Conservation (phyloP, 2,329 filamentous ascomycete species). For the Colletotrichum sp. region DNA sequence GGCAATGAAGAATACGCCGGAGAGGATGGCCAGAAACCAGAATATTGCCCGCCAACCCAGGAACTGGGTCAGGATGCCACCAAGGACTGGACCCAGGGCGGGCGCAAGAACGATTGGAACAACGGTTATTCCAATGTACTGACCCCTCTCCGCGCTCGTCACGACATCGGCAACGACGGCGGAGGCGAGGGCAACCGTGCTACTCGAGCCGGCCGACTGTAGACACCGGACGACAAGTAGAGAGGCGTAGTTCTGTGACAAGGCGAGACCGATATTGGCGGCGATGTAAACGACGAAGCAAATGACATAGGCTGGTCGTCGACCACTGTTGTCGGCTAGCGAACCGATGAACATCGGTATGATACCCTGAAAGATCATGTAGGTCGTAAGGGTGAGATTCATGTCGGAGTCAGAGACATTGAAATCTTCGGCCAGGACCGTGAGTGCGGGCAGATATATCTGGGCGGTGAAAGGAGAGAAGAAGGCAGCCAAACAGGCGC, state of each 20-base stretch:
- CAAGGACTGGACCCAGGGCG: constrained; percentile 45
- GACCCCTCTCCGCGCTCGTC: constrained; percentile 51
- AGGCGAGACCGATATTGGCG: constrained; percentile 51
- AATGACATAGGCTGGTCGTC: constrained; percentile 39
- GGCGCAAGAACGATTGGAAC: constrained; percentile 48
- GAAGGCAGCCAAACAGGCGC: constrained; percentile 41
- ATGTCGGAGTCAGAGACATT: constrained; percentile 44
- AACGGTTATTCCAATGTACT: constrained; percentile 43
- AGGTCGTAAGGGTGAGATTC: constrained; percentile 58
- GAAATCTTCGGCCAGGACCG: constrained; percentile 51
- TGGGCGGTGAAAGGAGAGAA: constrained; percentile 52
- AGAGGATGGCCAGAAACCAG: constrained; percentile 35
- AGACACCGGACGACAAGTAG: constrained; percentile 65
- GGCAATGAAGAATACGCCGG: constrained; percentile 36
- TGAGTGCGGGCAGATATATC: constrained; percentile 60
- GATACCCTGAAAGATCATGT: constrained; percentile 65
- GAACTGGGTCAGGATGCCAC: constrained; percentile 38
- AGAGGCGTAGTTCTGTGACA: constrained; percentile 51
- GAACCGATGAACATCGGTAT: constrained; percentile 55
- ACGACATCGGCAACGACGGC: constrained; percentile 69
- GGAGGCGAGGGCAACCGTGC: constrained; percentile 63
- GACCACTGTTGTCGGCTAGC: constrained; percentile 45
- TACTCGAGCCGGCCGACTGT: constrained; percentile 58
- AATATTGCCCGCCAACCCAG: constrained; percentile 49
- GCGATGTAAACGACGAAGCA: constrained; percentile 36